Percentiles rank a stretch among this genome's conserved stretches.
Conservation (phyloP, 129 eudicot species). For the Chrysanthemum lavandulifolium region DNA sequence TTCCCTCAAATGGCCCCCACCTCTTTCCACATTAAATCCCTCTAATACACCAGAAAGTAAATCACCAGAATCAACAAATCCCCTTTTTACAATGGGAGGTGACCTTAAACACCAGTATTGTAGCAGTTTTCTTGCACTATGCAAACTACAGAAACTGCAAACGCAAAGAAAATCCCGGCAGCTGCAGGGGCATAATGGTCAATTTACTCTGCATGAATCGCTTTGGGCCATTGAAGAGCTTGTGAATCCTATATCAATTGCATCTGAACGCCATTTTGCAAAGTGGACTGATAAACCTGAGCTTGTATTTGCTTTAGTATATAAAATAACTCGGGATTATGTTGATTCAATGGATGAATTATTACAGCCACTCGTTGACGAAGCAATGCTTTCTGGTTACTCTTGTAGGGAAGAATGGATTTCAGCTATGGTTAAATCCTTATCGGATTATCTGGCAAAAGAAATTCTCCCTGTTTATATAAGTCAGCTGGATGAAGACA, state of each 20-base stretch:
- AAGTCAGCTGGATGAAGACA: conserved; percentile 56
- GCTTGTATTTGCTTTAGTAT: conserved; percentile 72
- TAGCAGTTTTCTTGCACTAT: conserved; percentile 78
- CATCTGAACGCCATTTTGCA: conserved; percentile 76
- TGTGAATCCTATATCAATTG: conserved; percentile 82
- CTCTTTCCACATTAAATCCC: conserved; percentile 57
- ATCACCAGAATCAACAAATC: conserved; percentile 53
- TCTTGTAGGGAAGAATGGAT: conserved; percentile 99
- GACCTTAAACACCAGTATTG: conserved; percentile 77
- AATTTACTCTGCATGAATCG: conserved; percentile 58
- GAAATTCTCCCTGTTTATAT: conserved; percentile 69
- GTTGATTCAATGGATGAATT: conserved; percentile 90
- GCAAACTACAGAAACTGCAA: conserved; percentile 86
- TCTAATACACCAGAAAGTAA: conserved; percentile 41
- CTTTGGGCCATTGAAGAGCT: conserved; percentile 99
- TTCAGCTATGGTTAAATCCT: conserved; percentile 79
- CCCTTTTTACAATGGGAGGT: conserved; percentile 71
- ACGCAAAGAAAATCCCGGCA: conserved; percentile 81
- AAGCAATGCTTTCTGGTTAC: conserved; percentile 88
- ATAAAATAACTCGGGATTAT: conserved; percentile 79
- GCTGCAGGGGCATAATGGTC: conserved; percentile 64
- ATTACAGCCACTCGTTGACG: conserved; percentile 89
- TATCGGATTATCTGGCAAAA: conserved; percentile 79
- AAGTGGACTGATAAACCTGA: conserved; percentile 93
- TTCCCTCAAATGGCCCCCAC: conserved; percentile 96